Evolutionary conservation across 1,139 yeast species (phyloP), one percentile per base, ranked within the genome.

Genomic region (Sugiyamaella neomexicana): DNA sequence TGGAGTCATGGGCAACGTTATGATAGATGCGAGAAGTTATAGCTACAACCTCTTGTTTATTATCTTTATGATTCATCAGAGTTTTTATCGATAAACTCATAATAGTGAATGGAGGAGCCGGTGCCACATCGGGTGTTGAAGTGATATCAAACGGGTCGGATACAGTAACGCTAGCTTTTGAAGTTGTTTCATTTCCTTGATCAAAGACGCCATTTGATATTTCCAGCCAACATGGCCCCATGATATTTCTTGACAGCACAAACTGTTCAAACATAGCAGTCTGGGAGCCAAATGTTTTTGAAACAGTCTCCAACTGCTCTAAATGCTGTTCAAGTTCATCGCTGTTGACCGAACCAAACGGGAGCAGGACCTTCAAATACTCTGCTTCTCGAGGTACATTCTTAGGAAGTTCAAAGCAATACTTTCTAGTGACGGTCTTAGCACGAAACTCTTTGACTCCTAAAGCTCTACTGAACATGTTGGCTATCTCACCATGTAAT

Each of bases 161-260:
- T 65, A 60, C 53, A 8, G 53, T 29, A 12, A 58, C 58, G 31
- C 90, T 97, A 25, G 88, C 79, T 57, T 81, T 81, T 72, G 96
- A 88, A 75, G 91, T 95, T 9, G 50, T 25, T 37, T 79, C 55
- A 85, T 82, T 70, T 17, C 72, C 69, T 23, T 43, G 38, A 37
- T 37, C 40, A 62, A 88, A 86, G 61, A 85, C 82, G 45, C 86
- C 86, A 47, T 80, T 77, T 42, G 78, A 75, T 49, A 95, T 76
- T 53, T 86, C 86, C 52, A 93, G 75, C 99, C 99, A 93, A 68
- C 99, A 90, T 1, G 99, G 99, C 5, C 99, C 99, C 97, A 90
- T 90, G 42, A 93, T 78, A 61, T 86, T 84, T 62, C 88, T 80
- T 68, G 86, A 89, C 31, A 90, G 68, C 10, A 89, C 96, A 72